These are phyloP conservation scores for Rhododendron ferrugineum DNA, from an alignment of 148 eudicot species.

Conservation along the genomic window DNA sequence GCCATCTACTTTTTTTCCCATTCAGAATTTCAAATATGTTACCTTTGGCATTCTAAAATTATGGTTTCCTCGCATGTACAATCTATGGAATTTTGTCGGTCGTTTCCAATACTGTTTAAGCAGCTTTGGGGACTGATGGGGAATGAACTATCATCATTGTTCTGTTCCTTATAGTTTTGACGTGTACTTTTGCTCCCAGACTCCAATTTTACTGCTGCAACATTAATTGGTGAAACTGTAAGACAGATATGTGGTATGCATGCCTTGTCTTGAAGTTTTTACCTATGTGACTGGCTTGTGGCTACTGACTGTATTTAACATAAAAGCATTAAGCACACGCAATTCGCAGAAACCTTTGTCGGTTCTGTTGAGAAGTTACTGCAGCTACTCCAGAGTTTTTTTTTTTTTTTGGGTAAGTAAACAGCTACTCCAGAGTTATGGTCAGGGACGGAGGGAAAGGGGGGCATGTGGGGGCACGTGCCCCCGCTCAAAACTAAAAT, in stretches of 20 bases:
- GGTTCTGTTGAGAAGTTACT: not conserved
- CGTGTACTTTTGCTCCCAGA: not conserved
- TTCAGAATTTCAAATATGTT: not conserved
- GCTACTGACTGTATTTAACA: not conserved
- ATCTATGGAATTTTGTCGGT: not conserved
- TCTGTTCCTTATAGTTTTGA: not conserved
- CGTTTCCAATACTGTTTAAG: not conserved
- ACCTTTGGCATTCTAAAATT: not conserved
- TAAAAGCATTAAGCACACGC: not conserved
- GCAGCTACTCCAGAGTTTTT: not conserved
- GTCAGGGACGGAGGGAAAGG: too few relatives aligned
- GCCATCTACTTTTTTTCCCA: not conserved
- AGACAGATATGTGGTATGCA: not conserved
- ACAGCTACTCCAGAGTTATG: not conserved
- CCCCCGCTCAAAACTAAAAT: too few relatives aligned
- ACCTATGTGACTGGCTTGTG: not conserved
- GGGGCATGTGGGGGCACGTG: too few relatives aligned
- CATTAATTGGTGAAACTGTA: not conserved
- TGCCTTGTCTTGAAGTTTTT: not conserved
- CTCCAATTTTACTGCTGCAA: not conserved
- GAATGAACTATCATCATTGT: not conserved
- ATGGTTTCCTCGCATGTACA: not conserved
- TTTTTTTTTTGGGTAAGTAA: too few relatives aligned
- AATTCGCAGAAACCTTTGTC: not conserved
- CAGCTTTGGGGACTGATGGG: not conserved